Evolutionary conservation across 495 filamentous ascomycete species (phyloP).

Genomic region (Aspergillus coremiiformis): DNA sequence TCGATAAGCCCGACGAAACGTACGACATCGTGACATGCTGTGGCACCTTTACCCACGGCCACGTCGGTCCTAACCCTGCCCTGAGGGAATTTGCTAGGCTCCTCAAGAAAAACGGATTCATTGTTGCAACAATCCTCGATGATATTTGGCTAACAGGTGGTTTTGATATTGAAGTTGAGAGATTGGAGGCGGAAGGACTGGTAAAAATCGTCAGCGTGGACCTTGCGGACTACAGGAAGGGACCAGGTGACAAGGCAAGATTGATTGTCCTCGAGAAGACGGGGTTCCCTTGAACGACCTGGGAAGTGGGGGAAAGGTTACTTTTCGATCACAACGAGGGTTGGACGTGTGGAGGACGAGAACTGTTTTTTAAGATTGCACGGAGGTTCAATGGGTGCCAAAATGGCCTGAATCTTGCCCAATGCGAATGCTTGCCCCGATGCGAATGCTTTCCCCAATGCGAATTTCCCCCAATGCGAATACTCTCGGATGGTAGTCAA

Average conservation of each 20-base stretch:
- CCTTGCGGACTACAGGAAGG: constrained; percentile 32
- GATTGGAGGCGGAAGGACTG: constrained; percentile 21
- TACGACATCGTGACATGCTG: constrained; percentile 42
- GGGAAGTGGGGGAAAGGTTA: not conserved
- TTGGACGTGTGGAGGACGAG: not conserved
- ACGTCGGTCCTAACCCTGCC: constrained; percentile 39
- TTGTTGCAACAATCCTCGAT: constrained; percentile 39
- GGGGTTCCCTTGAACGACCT: constrained; percentile 10
- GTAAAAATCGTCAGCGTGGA: constrained; percentile 27
- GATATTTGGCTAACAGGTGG: constrained; percentile 34
- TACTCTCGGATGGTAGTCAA: too few relatives aligned
- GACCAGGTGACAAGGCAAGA: constrained; percentile 31
- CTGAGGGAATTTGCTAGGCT: constrained; percentile 36
- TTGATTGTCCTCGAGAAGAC: constrained; percentile 29
- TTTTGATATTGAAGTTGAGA: constrained; percentile 34
- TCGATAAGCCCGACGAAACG: constrained; percentile 21
- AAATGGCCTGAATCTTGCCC: too few relatives aligned
- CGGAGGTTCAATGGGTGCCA: not conserved
- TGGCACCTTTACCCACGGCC: constrained; percentile 42
- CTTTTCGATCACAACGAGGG: not conserved
- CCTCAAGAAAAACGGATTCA: constrained; percentile 26
- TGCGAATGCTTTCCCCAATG: too few relatives aligned
- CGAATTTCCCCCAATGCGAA: too few relatives aligned
- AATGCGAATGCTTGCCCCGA: too few relatives aligned
- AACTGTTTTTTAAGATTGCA: not conserved